A percentile compares a stretch with the other conserved stretches of the same genome.
Evolutionary conservation across 179 eudicot genomes (phyloP).

Genomic region (Drosera spatulata): DNA sequence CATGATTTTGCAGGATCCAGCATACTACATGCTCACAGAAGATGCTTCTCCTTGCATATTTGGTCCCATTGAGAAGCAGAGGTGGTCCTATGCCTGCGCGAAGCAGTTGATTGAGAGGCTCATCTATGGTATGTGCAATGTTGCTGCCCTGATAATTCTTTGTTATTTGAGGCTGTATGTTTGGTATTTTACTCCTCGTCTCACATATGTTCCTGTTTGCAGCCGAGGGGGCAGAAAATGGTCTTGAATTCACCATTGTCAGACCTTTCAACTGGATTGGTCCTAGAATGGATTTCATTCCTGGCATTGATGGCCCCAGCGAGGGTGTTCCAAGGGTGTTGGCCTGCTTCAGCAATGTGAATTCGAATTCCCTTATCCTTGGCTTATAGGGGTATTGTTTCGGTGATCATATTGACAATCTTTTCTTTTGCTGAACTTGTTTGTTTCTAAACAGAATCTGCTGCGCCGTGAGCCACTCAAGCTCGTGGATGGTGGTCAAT

Average conservation of each 20-base stretch:
- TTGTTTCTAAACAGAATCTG: slow-evolving; percentile 5
- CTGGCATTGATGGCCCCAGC: slow-evolving; percentile 14
- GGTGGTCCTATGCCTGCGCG: slow-evolving; percentile 17
- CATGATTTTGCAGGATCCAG: slow-evolving; percentile 8
- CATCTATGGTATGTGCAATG: slow-evolving; percentile 5
- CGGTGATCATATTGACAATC: too few relatives aligned
- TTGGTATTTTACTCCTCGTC: not conserved
- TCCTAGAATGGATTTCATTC: slow-evolving; percentile 19
- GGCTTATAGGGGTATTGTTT: too few relatives aligned
- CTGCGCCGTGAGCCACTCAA: slow-evolving; percentile 13
- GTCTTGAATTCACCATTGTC: slow-evolving; percentile 11
- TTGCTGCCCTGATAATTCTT: not conserved
- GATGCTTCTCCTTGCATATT: slow-evolving; percentile 14
- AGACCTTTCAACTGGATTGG: slow-evolving; percentile 18
- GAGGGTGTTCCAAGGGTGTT: slow-evolving; percentile 16
- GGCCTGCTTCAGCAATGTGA: slow-evolving; percentile 14
- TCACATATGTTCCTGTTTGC: not conserved
- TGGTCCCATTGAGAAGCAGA: slow-evolving; percentile 15
- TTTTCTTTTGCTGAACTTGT: not conserved
- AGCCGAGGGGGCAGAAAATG: slow-evolving; percentile 16
- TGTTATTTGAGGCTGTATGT: not conserved
- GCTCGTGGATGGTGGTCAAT: slow-evolving; percentile 14
- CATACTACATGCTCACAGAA: slow-evolving; percentile 10
- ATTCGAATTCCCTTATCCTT: not conserved
- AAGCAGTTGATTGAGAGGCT: slow-evolving; percentile 14